These are phyloP conservation scores for Saccharomycopsis oosterbeekiorum DNA, from an alignment of 805 yeast species.

Conservation along the genomic window DNA sequence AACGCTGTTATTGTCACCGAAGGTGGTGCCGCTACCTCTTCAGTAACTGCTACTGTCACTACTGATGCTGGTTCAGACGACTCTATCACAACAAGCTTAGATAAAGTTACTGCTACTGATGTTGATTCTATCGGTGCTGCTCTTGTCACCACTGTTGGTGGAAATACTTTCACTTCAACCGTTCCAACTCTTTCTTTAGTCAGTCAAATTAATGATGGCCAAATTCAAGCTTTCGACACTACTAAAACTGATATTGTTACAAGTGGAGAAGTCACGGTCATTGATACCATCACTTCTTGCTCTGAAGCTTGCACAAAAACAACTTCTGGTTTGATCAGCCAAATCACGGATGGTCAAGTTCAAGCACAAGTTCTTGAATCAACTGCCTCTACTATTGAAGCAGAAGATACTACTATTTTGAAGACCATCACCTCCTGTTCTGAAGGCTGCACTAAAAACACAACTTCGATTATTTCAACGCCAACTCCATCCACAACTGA, in stretches of 20 bases:
- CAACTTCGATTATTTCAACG: slow-evolving; percentile 1
- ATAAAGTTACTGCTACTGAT: slow-evolving; percentile 26
- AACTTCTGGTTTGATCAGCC: slow-evolving; percentile 7
- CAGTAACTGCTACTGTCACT: not conserved
- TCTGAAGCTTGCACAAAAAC: slow-evolving; percentile 2
- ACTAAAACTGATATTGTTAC: slow-evolving; percentile 17
- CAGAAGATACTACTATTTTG: not conserved
- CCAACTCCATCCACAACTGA: not conserved
- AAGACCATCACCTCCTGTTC: slow-evolving; percentile 11
- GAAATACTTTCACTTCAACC: slow-evolving; percentile 1
- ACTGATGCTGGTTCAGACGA: slow-evolving; percentile 2
- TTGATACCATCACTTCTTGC: slow-evolving; percentile 8
- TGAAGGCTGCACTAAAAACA: not conserved
- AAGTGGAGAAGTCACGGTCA: slow-evolving; percentile 14
- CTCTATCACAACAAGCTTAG: slow-evolving; percentile 23
- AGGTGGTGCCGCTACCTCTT: slow-evolving; percentile 20
- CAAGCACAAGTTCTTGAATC: slow-evolving; percentile 13
- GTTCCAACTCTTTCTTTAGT: slow-evolving; percentile 14
- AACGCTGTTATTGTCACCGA: slow-evolving; percentile 24
- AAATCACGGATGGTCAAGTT: slow-evolving; percentile 13
- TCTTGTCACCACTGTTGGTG: slow-evolving; percentile 10
- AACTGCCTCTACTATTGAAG: slow-evolving; percentile 20
- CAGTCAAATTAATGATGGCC: slow-evolving; percentile 14
- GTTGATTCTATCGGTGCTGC: slow-evolving; percentile 19
- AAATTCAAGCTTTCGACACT: slow-evolving; percentile 17